Conservation (phyloP, 2,329 filamentous ascomycete species). For the Diaporthe batatas region DNA sequence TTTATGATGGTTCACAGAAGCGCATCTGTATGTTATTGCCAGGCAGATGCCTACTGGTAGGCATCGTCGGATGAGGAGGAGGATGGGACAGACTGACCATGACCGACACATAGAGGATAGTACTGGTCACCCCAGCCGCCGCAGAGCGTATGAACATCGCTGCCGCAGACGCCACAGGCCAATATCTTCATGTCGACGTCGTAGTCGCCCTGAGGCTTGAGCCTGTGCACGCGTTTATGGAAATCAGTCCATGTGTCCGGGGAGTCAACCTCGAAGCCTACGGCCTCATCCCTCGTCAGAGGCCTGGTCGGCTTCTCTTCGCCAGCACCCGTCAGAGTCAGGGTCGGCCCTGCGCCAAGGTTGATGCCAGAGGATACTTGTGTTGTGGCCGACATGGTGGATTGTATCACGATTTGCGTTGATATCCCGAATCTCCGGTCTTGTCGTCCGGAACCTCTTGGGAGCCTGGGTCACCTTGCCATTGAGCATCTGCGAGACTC, state of each 20-base stretch:
- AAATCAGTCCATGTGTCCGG: conserved; percentile 70
- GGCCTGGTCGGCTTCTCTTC: conserved; percentile 20
- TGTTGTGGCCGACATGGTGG: conserved; percentile 23
- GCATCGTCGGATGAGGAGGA: not conserved
- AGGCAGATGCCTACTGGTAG: too few relatives aligned
- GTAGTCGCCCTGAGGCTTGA: conserved; percentile 88
- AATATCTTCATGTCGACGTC: conserved; percentile 92
- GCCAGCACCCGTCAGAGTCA: conserved; percentile 27
- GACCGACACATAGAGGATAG: conserved; percentile 76
- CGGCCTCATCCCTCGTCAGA: conserved; percentile 34
- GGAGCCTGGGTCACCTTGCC: not conserved
- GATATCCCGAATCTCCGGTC: not conserved
- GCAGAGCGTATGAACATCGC: conserved; percentile 78
- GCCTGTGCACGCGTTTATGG: conserved; percentile 80
- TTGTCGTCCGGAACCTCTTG: not conserved
- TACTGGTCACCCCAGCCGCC: conserved; percentile 76
- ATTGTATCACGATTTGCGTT: not conserved
- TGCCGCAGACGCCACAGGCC: conserved; percentile 81
- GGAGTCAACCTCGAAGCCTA: conserved; percentile 70
- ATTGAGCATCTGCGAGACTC: not conserved
- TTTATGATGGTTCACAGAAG: not conserved
- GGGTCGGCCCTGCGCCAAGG: not conserved
- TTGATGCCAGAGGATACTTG: conserved; percentile 13
- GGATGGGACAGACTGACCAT: conserved; percentile 59
- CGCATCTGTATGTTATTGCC: too few relatives aligned